Conservation (phyloP, 371 early-diverging fungal genomes). For the Synchytrium microbalum region DNA sequence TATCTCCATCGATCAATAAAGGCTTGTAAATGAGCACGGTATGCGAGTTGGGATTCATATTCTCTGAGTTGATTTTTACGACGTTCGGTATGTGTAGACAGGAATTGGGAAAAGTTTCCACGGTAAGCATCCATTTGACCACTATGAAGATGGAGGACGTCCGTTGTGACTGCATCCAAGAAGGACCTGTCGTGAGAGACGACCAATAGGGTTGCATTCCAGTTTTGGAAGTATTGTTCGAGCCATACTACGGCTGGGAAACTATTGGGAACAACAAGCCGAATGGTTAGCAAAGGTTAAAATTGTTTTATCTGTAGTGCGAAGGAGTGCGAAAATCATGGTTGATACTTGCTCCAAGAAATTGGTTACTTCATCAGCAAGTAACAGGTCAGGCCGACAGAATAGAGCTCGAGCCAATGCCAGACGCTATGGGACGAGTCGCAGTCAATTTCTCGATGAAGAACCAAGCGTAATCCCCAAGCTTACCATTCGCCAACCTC, state of each 20-base stretch:
- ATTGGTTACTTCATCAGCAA: conserved; percentile 99
- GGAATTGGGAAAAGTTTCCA: conserved; percentile 89
- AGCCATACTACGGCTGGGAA: conserved; percentile 94
- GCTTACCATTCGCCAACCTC: conserved; percentile 75
- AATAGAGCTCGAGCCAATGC: conserved; percentile 94
- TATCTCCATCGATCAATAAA: conserved; percentile 99
- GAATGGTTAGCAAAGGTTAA: not conserved
- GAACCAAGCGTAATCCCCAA: conserved; percentile 4
- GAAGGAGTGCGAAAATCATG: not conserved
- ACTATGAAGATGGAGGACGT: conserved; percentile 91
- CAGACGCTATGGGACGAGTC: conserved; percentile 50
- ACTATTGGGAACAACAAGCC: conserved; percentile 22
- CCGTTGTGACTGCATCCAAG: conserved; percentile 93
- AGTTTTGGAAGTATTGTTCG: conserved; percentile 81
- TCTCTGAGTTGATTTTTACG: conserved; percentile 80
- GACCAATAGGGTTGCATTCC: conserved; percentile 86
- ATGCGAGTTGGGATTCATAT: conserved; percentile 89
- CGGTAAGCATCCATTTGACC: conserved; percentile 88
- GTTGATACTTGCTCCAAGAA: conserved; percentile 51
- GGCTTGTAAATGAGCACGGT: conserved; percentile 82
- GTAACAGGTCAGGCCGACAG: conserved; percentile 89
- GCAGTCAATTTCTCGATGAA: not conserved
- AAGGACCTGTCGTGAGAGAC: conserved; percentile 98
- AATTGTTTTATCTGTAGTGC: conserved; percentile 37
- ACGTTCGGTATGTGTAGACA: conserved; percentile 83